These are phyloP conservation scores for Lyophyllum atratum DNA, from an alignment of 768 basidiomycete species.

Conservation along the genomic window DNA sequence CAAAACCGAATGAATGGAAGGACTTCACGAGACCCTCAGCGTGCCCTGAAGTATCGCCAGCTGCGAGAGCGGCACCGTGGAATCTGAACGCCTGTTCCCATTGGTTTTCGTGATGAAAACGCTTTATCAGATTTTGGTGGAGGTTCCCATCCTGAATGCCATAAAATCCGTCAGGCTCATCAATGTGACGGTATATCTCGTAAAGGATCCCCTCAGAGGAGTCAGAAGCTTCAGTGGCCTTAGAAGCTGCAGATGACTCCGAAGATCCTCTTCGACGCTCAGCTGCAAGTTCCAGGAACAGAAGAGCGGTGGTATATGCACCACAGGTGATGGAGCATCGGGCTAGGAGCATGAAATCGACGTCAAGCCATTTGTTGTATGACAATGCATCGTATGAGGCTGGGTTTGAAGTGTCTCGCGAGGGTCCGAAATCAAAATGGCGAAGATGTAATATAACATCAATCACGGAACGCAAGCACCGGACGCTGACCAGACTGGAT, in stretches of 20 bases:
- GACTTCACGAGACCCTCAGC: conserved; percentile 73
- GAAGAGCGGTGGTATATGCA: conserved; percentile 85
- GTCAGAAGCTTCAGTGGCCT: conserved; percentile 15
- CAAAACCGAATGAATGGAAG: conserved; percentile 89
- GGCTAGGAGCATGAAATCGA: conserved; percentile 75
- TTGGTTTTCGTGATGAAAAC: conserved; percentile 90
- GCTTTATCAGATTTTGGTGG: conserved; percentile 76
- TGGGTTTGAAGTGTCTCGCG: neutral
- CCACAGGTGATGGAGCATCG: conserved; percentile 75
- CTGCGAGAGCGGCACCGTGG: conserved; percentile 84
- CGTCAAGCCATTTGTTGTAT: conserved; percentile 78
- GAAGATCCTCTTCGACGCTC: conserved; percentile 40
- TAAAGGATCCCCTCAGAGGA: conserved; percentile 75
- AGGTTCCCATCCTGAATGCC: conserved; percentile 82
- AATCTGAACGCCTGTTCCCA: conserved; percentile 91
- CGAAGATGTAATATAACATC: conserved; percentile 82
- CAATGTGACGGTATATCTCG: conserved; percentile 92
- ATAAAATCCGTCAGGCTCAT: conserved; percentile 98
- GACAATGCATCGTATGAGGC: conserved; percentile 36
- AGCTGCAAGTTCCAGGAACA: conserved; percentile 82
- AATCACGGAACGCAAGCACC: conserved; percentile 63
- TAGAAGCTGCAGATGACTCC: neutral
- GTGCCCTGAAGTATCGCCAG: conserved; percentile 43
- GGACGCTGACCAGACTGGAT: conserved; percentile 34
- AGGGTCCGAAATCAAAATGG: conserved; percentile 49